Evolutionary conservation across 2,329 filamentous ascomycete genomes (phyloP).

Genomic region (Trichoderma breve): DNA sequence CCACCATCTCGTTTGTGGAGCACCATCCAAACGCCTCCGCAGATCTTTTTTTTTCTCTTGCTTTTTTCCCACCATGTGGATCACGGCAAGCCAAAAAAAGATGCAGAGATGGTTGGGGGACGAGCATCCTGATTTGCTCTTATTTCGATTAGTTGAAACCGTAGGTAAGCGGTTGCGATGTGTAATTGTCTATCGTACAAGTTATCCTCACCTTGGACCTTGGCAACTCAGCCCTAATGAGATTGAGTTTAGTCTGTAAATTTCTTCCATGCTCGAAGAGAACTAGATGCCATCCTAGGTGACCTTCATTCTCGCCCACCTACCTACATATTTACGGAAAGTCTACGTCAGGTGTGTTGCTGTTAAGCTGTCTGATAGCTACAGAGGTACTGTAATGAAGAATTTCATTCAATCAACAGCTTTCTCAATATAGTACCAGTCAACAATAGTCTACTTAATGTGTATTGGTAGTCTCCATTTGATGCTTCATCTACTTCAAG

Average conservation of each 20-base stretch:
- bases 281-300: too few species aligned
- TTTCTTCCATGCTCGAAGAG: background rate
- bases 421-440: too few species aligned
- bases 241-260: background rate
- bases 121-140: background rate
- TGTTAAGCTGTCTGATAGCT: too few species aligned
- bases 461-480: too few species aligned
- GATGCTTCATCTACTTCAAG: too few species aligned
- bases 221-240: background rate
- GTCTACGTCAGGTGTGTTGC: too few species aligned
- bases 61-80: slow-evolving; percentile 2
- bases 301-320: too few species aligned
- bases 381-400: too few species aligned
- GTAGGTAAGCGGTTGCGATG: background rate
- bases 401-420: too few species aligned
- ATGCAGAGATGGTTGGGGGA: slow-evolving; percentile 3
- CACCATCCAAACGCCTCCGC: slow-evolving; percentile 10
- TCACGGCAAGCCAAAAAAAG: slow-evolving; percentile 2
- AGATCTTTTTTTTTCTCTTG: slow-evolving; percentile 3
- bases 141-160: background rate
- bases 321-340: too few species aligned
- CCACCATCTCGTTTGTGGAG: background rate
- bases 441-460: too few species aligned
- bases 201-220: background rate
- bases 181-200: slow-evolving; percentile 11